Evolutionary conservation across 2,329 filamentous ascomycete species (phyloP).

Genomic region (Didymella keratinophila): DNA sequence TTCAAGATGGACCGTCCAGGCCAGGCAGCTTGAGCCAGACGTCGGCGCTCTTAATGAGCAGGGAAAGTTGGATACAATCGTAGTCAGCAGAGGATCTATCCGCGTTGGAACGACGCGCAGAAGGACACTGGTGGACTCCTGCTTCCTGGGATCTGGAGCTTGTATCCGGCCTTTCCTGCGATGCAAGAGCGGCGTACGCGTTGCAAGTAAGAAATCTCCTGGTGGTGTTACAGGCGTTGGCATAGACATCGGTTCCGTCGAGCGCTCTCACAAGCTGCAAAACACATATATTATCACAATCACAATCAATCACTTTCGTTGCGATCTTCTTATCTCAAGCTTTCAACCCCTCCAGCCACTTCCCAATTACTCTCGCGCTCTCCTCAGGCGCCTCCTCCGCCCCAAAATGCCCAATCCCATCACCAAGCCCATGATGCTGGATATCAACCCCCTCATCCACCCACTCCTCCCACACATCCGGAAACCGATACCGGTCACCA

Average conservation of each 20-base stretch:
- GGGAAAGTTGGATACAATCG: too few relatives aligned
- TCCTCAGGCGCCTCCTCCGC: conserved; percentile 62
- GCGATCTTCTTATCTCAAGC: too few relatives aligned
- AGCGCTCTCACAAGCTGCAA: conserved; percentile 2
- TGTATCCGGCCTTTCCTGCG: too few relatives aligned
- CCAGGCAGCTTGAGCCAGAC: not conserved
- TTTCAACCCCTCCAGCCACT: conserved; percentile 33
- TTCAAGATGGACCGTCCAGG: conserved; percentile 38
- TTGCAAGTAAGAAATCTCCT: too few relatives aligned
- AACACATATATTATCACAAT: conserved; percentile 1
- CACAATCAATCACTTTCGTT: not conserved
- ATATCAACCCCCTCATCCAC: conserved; percentile 57
- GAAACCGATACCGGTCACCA: conserved; percentile 59
- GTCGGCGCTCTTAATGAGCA: too few relatives aligned
- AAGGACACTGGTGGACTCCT: too few relatives aligned
- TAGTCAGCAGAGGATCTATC: too few relatives aligned
- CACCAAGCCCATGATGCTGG: conserved; percentile 57
- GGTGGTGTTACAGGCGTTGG: not conserved
- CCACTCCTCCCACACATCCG: conserved; percentile 60
- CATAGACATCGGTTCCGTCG: not conserved
- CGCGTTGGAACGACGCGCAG: too few relatives aligned
- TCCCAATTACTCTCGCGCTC: conserved; percentile 53
- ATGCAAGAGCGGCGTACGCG: too few relatives aligned
- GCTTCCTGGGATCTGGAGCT: too few relatives aligned
- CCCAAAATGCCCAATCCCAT: conserved; percentile 65